Evolutionary conservation across 441 rosid species (phyloP).

Genomic region (Syzygium syzygioides): DNA sequence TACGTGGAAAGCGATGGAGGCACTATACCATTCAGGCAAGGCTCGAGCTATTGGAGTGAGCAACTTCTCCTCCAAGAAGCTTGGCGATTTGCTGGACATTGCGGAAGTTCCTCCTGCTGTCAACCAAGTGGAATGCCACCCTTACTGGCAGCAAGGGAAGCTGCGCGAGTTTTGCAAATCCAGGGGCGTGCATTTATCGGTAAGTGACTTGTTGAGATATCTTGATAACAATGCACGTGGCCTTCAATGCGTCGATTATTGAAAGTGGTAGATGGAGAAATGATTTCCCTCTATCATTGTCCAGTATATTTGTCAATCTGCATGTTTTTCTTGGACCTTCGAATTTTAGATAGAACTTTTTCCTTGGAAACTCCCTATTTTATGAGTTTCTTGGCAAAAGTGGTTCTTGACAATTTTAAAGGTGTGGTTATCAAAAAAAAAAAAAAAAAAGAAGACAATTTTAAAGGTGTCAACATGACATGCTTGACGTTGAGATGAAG

Average conservation of each 20-base stretch:
- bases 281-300: not conserved
- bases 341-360: not conserved
- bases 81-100: not conserved
- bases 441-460: no score
- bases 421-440: no score
- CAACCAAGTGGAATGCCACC: slow-evolving; percentile 14
- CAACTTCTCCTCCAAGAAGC: slow-evolving; percentile 13
- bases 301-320: not conserved
- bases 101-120: slow-evolving; percentile 8
- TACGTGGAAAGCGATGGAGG: slow-evolving; percentile 11
- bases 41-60: slow-evolving; percentile 14
- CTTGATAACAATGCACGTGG: not conserved
- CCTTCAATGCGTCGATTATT: not conserved
- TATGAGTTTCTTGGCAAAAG: not conserved
- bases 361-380: not conserved
- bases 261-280: not conserved
- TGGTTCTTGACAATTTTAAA: not conserved
- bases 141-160: slow-evolving; percentile 8
- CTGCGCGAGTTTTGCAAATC: slow-evolving; percentile 10
- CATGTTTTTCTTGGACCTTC: not conserved
- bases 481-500: not conserved
- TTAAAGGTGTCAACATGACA: not conserved
- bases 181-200: not conserved
- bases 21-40: slow-evolving; percentile 4
- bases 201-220: not conserved